phyloP scores from a whole-genome alignment of 768 basidiomycete genomes.

The Collybia sp. region DNA sequence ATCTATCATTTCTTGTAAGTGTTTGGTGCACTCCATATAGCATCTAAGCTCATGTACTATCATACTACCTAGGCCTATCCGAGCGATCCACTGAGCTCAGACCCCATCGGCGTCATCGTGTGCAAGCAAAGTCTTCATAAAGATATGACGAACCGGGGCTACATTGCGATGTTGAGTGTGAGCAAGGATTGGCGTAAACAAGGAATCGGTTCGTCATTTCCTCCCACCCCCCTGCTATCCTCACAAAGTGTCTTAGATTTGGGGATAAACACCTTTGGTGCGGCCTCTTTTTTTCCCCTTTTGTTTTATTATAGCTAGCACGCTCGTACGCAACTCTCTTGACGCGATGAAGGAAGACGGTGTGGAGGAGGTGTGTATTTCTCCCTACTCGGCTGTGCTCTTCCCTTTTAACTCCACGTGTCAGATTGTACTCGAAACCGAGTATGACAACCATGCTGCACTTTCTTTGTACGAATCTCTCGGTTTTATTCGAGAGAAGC shows the following conservation, averaged over 20 bases:
- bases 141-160: slow-evolving; percentile 76
- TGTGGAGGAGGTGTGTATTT: slow-evolving; percentile 74
- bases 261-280: slow-evolving; percentile 43
- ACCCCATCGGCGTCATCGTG: slow-evolving; percentile 87
- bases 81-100: slow-evolving; percentile 29
- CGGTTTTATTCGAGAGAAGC: slow-evolving; percentile 95
- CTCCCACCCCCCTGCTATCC: slow-evolving; percentile 31
- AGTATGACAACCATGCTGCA: slow-evolving; percentile 87
- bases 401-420: neutral
- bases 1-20: slow-evolving; percentile 76
- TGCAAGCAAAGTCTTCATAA: slow-evolving; percentile 95
- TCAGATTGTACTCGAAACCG: slow-evolving; percentile 93
- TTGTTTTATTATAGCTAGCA: slow-evolving; percentile 58
- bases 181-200: slow-evolving; percentile 79
- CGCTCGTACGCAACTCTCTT: slow-evolving; percentile 79
- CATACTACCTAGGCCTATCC: slow-evolving; percentile 53
- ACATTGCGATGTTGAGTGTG: slow-evolving; percentile 98
- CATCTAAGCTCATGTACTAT: neutral
- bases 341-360: slow-evolving; percentile 78
- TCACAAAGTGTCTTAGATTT: slow-evolving; percentile 42
- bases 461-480: slow-evolving; percentile 86
- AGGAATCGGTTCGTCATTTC: slow-evolving; percentile 75
- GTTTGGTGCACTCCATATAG: neutral
- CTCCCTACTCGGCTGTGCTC: neutral
- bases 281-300: slow-evolving; percentile 32